Evolutionary conservation across 2,329 filamentous ascomycete species (phyloP).

Genomic region (Furcasterigmium sp.): DNA sequence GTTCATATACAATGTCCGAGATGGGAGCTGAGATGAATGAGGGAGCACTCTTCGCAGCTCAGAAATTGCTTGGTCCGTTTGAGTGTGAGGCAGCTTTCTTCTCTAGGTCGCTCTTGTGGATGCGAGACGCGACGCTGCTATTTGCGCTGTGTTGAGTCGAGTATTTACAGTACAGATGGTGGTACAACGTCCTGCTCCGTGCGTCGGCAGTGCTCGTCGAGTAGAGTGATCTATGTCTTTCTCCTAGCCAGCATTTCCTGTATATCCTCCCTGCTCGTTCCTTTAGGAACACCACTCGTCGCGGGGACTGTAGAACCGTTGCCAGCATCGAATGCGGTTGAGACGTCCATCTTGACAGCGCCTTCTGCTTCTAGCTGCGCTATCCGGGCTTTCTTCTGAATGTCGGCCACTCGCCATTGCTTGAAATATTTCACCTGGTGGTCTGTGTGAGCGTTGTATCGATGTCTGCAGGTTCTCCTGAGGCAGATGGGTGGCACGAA

Average conservation of each 20-base stretch:
- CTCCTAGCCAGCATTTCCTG: constrained; percentile 33
- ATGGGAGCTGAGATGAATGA: too few species aligned
- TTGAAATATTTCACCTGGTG: constrained; percentile 94
- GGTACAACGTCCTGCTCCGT: not conserved
- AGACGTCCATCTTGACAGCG: constrained; percentile 53
- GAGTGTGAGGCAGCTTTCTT: too few species aligned
- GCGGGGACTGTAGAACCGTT: not conserved
- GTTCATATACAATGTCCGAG: too few species aligned
- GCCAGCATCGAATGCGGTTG: constrained; percentile 23
- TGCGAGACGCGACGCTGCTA: too few species aligned
- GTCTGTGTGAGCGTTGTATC: too few species aligned
- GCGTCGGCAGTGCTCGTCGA: not conserved
- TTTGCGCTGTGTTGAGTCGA: too few species aligned
- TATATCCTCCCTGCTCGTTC: constrained; percentile 28
- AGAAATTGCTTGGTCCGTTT: too few species aligned
- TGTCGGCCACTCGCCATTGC: constrained; percentile 88
- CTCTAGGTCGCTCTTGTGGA: too few species aligned
- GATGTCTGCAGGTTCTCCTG: not conserved
- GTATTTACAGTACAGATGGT: too few species aligned
- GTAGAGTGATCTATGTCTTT: constrained; percentile 8
- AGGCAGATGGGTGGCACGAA: constrained; percentile 38
- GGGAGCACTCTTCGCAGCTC: too few species aligned
- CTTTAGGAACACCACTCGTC: constrained; percentile 11
- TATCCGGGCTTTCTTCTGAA: constrained; percentile 76
- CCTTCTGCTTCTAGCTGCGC: constrained; percentile 70